Evolutionary conservation across 768 basidiomycete species (phyloP), one percentile per base, ranked within the genome.

Genomic region (Mrakia gelida): DNA sequence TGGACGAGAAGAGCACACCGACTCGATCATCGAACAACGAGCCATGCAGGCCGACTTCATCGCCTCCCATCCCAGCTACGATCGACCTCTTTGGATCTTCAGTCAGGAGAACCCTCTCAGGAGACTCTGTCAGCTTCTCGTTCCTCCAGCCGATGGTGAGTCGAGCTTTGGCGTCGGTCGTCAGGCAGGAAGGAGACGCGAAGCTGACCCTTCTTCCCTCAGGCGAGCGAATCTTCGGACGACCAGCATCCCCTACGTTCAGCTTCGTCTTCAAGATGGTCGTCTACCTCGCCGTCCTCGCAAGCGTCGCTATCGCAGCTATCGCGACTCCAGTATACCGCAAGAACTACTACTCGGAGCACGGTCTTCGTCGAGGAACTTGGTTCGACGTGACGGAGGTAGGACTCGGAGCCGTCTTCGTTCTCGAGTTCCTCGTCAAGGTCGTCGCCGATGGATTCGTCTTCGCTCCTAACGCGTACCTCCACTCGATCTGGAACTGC

Each of bases 401-500:
- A 1, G 38, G 32, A 4, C 52, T 72, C 11, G 71, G 26, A 43
- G 70, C 76, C 32, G 80, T 84, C 7, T 89, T 96, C 30, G 85
- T 95, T 63, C 80, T 90, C 76, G 96, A 98, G 82, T 94, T 95
- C 81, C 74, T 91, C 80, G 90, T 97, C 89, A 98, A 98, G 85
- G 85, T 95, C 83, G 86, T 94, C 68, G 96, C 96, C 0, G 96
- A 98, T 82, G 96, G 96, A 0, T 92, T 75, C 41, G n/a, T 79
- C 13, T 73, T 74, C 34, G 45, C 92, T 0, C 94, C 94, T 0
- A 95, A 95, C 81, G 94, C 94, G 0, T 98, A 98, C 82, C 84
- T 97, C 41, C 90, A 91, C 38, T 92, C 92, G 79, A 90, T 95
- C 11, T 98, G 95, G 94, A 98, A 98, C 83, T 84, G 91, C 81